Conservation (phyloP, 768 basidiomycete genomes). For the Lactifluus piperatus region DNA sequence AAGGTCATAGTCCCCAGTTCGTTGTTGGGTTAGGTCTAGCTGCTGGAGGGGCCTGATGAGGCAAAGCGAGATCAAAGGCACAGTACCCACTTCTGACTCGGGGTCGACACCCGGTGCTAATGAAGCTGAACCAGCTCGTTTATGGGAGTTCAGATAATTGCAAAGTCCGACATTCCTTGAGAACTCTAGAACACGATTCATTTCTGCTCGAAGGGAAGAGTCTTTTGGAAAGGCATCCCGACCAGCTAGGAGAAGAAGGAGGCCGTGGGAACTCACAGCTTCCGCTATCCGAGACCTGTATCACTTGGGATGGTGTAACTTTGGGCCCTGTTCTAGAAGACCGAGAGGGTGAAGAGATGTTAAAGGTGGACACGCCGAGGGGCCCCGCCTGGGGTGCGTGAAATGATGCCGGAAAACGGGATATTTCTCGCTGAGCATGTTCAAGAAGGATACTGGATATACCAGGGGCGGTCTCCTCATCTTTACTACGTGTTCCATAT, state of each 20-base stretch:
- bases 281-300: not conserved
- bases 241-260: not conserved
- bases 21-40: not conserved
- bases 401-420: not conserved
- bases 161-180: slow-evolving; percentile 13
- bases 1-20: not conserved
- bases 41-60: not conserved
- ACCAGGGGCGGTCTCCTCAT: not conserved
- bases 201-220: slow-evolving; percentile 4
- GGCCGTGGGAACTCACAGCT: not conserved
- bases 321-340: not conserved
- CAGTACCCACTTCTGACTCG: not conserved
- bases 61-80: not conserved
- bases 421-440: slow-evolving; percentile 9
- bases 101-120: not conserved
- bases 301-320: too few species aligned
- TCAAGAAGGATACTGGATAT: slow-evolving; percentile 4
- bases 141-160: slow-evolving; percentile 1
- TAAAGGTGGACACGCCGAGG: not conserved
- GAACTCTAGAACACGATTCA: slow-evolving; percentile 12
- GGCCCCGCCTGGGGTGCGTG: not conserved
- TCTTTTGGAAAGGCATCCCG: not conserved
- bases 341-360: not conserved
- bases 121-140: not conserved
- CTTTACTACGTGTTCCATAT: not conserved